phyloP scores from a whole-genome alignment of 2,329 filamentous ascomycete genomes.

The Tolypocladium capitatum region DNA sequence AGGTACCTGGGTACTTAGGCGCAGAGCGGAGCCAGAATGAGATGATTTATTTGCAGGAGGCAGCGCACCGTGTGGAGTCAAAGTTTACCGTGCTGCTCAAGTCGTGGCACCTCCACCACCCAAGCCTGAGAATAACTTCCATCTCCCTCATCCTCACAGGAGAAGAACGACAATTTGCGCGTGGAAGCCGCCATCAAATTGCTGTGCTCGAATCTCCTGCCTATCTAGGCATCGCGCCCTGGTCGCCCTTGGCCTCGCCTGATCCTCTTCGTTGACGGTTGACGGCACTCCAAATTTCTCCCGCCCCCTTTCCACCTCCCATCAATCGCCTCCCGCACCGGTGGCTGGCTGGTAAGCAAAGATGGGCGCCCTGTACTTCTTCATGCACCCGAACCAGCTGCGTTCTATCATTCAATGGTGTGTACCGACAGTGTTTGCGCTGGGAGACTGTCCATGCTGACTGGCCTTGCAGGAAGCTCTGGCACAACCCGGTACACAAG shows the following conservation, averaged over 20 bases:
- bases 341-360: constrained; percentile 13
- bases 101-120: background rate
- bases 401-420: constrained; percentile 84
- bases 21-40: background rate
- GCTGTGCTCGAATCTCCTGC: background rate
- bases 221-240: background rate
- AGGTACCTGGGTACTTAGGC: too few species aligned
- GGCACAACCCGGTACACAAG: constrained; percentile 87
- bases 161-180: background rate
- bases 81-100: background rate
- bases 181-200: background rate
- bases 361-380: constrained; percentile 57
- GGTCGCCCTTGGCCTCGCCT: background rate
- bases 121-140: background rate
- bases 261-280: background rate
- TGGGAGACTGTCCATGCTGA: constrained; percentile 5
- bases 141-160: background rate
- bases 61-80: too few species aligned
- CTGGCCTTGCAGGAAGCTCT: constrained; percentile 60
- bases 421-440: constrained; percentile 7
- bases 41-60: background rate
- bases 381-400: constrained; percentile 64
- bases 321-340: background rate
- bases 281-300: background rate
- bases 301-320: background rate